Evolutionary conservation across 192 early-diverging fungal species (phyloP).

Genomic region (Umbelopsis ramanniana): DNA sequence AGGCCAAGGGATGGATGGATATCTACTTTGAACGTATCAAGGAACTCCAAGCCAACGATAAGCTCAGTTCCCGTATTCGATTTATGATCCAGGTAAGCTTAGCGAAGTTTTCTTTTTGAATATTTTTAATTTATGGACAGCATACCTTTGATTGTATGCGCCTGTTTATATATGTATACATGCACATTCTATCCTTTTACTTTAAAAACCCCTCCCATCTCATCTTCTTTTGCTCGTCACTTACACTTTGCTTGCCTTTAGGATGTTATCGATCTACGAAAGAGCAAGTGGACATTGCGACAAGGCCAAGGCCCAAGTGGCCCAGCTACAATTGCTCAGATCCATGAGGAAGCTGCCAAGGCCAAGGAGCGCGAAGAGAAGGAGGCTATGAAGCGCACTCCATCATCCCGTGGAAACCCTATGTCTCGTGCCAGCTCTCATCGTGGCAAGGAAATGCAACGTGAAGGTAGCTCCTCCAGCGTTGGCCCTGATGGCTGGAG

Average conservation of each 20-base stretch:
- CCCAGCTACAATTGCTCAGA: slow-evolving; percentile 92
- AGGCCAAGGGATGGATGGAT: slow-evolving; percentile 73
- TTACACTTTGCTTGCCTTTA: not conserved
- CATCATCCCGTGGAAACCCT: slow-evolving; percentile 65
- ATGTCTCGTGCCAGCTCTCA: slow-evolving; percentile 63
- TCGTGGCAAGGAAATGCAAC: slow-evolving; percentile 43
- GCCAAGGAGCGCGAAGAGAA: slow-evolving; percentile 75
- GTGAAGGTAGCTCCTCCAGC: slow-evolving; percentile 45
- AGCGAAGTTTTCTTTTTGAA: not conserved
- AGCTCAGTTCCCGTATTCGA: slow-evolving; percentile 84
- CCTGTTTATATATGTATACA: not conserved
- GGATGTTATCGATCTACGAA: slow-evolving; percentile 67
- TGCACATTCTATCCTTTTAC: no score
- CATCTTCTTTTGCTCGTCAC: no score
- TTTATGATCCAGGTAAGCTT: slow-evolving; percentile 77
- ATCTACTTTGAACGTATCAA: slow-evolving; percentile 85
- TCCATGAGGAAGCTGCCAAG: slow-evolving; percentile 72
- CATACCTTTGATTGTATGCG: not conserved
- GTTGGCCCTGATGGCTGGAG: slow-evolving; percentile 72
- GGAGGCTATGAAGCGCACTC: slow-evolving; percentile 67
- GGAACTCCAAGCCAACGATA: slow-evolving; percentile 69
- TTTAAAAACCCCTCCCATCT: no score
- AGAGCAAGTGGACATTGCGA: slow-evolving; percentile 75
- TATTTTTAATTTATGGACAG: slow-evolving; percentile 11
- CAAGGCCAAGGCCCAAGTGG: slow-evolving; percentile 67